These are phyloP conservation scores for Trichosporon asahii DNA, from an alignment of 1,284 basidiomycete species.

Conservation along the genomic window DNA sequence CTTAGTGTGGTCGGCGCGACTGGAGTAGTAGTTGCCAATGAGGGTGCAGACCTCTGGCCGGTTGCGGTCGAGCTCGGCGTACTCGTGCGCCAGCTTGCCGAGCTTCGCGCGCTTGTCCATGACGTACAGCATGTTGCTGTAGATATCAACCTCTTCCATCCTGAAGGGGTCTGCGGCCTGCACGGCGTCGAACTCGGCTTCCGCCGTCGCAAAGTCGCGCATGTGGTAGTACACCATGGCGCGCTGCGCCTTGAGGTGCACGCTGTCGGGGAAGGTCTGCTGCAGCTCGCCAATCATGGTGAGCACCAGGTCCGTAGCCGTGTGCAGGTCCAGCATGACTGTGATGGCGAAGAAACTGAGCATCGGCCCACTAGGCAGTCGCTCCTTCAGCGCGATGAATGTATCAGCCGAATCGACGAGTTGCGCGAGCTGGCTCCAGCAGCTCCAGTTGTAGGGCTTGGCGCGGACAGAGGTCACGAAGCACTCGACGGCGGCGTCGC, in stretches of 20 bases:
- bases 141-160: slow-evolving; percentile 92
- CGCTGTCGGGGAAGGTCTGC: slow-evolving; percentile 74
- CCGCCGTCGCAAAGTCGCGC: slow-evolving; percentile 81
- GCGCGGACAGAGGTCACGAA: slow-evolving; percentile 71
- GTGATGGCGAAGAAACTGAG: slow-evolving; percentile 77
- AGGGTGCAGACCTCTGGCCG: slow-evolving; percentile 92
- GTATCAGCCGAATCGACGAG: slow-evolving; percentile 86
- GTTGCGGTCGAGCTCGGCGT: slow-evolving; percentile 79
- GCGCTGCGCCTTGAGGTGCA: slow-evolving; percentile 79
- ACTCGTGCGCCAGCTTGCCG: slow-evolving; percentile 88
- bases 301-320: slow-evolving; percentile 72
- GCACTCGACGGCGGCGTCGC: slow-evolving; percentile 81
- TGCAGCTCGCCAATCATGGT: slow-evolving; percentile 72
- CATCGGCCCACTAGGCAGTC: slow-evolving; percentile 45
- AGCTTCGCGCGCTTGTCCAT: slow-evolving; percentile 84
- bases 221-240: slow-evolving; percentile 86
- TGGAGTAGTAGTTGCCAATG: slow-evolving; percentile 94
- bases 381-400: slow-evolving; percentile 50
- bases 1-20: slow-evolving; percentile 88
- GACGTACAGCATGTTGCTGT: slow-evolving; percentile 95
- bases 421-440: slow-evolving; percentile 77
- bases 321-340: slow-evolving; percentile 84
- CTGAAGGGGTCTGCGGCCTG: slow-evolving; percentile 78
- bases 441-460: slow-evolving; percentile 95
- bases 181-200: slow-evolving; percentile 76